Base-by-base conservation (phyloP, 345 rosid species). In the Gossypium sturtianum region DNA sequence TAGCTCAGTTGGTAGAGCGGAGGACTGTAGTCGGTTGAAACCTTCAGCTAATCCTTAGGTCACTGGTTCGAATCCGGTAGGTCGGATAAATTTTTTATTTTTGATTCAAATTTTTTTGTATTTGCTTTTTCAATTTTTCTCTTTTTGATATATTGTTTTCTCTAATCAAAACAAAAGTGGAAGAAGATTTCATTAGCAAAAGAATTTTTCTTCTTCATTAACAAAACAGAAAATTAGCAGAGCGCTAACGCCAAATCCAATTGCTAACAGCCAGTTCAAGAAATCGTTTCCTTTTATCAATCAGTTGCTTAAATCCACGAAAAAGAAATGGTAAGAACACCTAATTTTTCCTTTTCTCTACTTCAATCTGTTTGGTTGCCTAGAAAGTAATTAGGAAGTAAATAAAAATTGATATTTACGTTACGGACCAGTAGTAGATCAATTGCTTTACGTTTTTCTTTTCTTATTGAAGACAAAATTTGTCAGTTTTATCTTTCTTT, bases 1-100 rank as follows among this genome's bases (percentile, higher is more conserved):
- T 94, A 86, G 97, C 98, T 94, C 97, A 92, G 95, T 87, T 94
- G 97, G 97, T 64, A 94, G 97, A 89, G 97, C 95, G 97, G 97
- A 91, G 93, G 93, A 92, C 98, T 92, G 98, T 94, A 94, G 98
- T 87, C 22, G 84, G 53, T 54, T 0, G 0, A 12, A 4, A 0
- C 4, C n/a, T 12, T 5, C 81, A 77, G 83, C 3, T 8, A 20
- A 87, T 86, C 88, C 89, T 84, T 85, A 84, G 88, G 87, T 86
- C 91, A 82, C 85, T 78, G 84, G 88, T 85, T 89, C 88, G 91
- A 87, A 84, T 85, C 84, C 86, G 85, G 85, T 82, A 87, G 89
- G 89, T 86, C 86, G 93, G 91, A 86, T 0, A 0, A 4, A 0
- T 6, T 3, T 66, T 70, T 4, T 5, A 4, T 54, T 54, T 54